phyloP scores from a whole-genome alignment of 306 rosid genomes.

The Oemleria cerasiformis region DNA sequence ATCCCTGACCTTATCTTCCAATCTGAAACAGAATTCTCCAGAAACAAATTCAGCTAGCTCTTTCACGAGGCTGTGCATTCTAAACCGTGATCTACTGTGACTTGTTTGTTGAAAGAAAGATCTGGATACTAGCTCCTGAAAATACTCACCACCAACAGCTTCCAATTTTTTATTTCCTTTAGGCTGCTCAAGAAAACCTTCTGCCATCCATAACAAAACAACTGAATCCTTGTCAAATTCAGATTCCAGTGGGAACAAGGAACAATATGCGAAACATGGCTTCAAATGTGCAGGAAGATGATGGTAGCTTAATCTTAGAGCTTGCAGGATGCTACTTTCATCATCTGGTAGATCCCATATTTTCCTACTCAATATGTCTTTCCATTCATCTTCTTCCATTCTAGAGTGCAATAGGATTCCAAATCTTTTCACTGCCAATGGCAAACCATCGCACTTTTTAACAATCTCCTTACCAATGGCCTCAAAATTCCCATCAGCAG shows the following conservation, averaged over 20 bases:
- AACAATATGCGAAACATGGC: conserved; percentile 32
- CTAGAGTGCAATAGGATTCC: conserved; percentile 38
- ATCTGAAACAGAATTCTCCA: conserved; percentile 32
- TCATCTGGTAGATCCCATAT: conserved; percentile 43
- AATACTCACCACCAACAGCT: conserved; percentile 33
- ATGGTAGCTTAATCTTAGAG: conserved; percentile 25
- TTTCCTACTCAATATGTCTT: conserved; percentile 28
- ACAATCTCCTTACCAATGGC: conserved; percentile 35
- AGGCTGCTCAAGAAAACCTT: conserved; percentile 36
- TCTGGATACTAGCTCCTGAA: conserved; percentile 33
- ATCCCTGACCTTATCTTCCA: conserved; percentile 14
- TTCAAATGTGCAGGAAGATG: conserved; percentile 38
- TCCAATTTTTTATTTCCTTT: conserved; percentile 23
- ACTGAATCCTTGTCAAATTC: conserved; percentile 30
- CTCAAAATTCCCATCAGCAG: conserved; percentile 11
- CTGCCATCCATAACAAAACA: conserved; percentile 37
- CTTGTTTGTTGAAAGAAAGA: conserved; percentile 27
- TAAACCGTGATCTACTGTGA: conserved; percentile 4
- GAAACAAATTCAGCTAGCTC: conserved; percentile 34
- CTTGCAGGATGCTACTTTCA: conserved; percentile 36
- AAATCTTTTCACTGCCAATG: conserved; percentile 40
- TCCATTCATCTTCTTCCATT: conserved; percentile 37
- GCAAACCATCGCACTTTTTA: conserved; percentile 45
- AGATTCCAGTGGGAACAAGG: conserved; percentile 23
- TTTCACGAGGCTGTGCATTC: conserved; percentile 26